Evolutionary conservation across 2,329 filamentous ascomycete genomes (phyloP).

Genomic region (Cercospora citrullina): DNA sequence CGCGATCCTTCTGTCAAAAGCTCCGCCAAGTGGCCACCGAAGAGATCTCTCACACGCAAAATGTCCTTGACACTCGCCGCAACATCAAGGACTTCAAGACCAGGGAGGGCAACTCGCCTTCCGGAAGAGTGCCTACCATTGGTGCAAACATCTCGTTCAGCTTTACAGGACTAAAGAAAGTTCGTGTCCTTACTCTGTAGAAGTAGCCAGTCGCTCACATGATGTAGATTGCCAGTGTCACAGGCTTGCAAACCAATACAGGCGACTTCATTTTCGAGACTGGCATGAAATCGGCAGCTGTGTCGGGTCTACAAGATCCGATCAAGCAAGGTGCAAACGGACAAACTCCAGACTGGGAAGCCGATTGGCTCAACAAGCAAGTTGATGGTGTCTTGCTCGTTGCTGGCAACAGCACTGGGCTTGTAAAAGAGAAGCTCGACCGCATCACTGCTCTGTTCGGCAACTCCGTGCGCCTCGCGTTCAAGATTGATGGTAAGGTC

Average conservation of each 20-base stretch:
- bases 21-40: conserved; percentile 26
- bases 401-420: conserved; percentile 36
- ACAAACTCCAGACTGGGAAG: conserved; percentile 26
- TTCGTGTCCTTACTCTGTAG: background rate
- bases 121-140: conserved; percentile 22
- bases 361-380: conserved; percentile 37
- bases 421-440: conserved; percentile 34
- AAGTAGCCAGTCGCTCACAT: background rate
- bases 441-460: conserved; percentile 38
- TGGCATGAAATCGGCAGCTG: conserved; percentile 40
- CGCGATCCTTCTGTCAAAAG: conserved; percentile 25
- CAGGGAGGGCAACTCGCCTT: conserved; percentile 10
- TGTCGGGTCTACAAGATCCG: conserved; percentile 28
- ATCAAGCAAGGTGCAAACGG: conserved; percentile 31
- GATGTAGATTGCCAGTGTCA: conserved; percentile 30
- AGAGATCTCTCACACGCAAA: conserved; percentile 29
- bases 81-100: conserved; percentile 28
- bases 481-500: conserved; percentile 37
- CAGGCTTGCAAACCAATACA: conserved; percentile 34
- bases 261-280: conserved; percentile 38
- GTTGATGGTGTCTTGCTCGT: conserved; percentile 43
- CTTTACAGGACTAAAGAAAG: conserved; percentile 32
- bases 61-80: conserved; percentile 24
- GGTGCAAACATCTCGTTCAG: conserved; percentile 36
- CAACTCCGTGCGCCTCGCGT: conserved; percentile 35